Evolutionary conservation across 805 yeast species (phyloP), one percentile per base, ranked within the genome.

Genomic region (Barnettozyma sp.): DNA sequence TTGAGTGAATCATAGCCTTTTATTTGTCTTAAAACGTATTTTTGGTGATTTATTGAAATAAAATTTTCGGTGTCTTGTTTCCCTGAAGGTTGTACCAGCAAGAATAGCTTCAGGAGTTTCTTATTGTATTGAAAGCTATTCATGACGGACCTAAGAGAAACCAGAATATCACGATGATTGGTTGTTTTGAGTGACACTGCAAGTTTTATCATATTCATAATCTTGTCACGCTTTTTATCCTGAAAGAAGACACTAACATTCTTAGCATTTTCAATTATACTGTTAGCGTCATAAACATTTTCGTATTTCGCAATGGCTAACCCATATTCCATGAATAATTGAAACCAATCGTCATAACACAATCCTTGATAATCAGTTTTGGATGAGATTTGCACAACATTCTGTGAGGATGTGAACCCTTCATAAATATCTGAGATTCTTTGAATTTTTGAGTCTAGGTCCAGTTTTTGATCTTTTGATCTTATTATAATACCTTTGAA

Each of bases 1-100:
- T 76, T 68, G 12, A 81, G 50, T 3, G 92, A 73, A 55, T 92
- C 98, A 54, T 74, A 78, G 0, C 95, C 94, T 54, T 90, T 92
- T 44, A 90, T 66, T 48, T 88, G 97, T 46, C 98, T 75, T 41
- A 92, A 62, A 43, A 90, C 78, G 54, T 78, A 90, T 56, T 92
- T 92, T 50, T 90, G 97, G 52, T 85, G 90, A 42, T 85, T 83
- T 23, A 85, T 77, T 32, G 82, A 78, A 33, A 84, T 78, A 51
- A 81, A 75, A 13, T 72, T 66, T 11, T 75, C 80, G 48, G 73
- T 61, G 1, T 82, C 72, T 6, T 61, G 62, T 20, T 65, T 62
- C 0, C 90, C 87, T 0, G 82, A 68, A 1, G 80, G 62, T 40
- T 82, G 74, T 30, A 82, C 68, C 30, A 81, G 73, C 52, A 82